A percentile compares a stretch with the other conserved stretches of the same genome.
Conservation (phyloP, 768 basidiomycete genomes). For the Sarcodon sp. region DNA sequence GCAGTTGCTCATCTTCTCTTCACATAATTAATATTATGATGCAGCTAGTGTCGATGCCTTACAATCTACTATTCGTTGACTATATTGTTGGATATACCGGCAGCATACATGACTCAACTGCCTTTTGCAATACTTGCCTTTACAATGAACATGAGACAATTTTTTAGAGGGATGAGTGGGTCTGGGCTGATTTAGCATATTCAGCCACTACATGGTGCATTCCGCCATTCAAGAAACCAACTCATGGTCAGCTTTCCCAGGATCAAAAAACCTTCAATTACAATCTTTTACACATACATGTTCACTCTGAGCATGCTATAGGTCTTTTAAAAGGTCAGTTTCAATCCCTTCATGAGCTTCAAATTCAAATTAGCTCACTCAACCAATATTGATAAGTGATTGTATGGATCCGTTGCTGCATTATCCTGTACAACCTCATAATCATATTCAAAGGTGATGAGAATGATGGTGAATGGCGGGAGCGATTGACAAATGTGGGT, state of each 20-base stretch:
- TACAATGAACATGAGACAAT: constrained; percentile 10
- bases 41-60: constrained; percentile 14
- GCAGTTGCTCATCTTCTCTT: neutral
- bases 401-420: no score
- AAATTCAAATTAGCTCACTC: no score
- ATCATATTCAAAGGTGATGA: no score
- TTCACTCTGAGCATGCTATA: no score
- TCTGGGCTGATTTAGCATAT: constrained; percentile 28
- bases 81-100: constrained; percentile 17
- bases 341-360: no score
- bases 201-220: constrained; percentile 17
- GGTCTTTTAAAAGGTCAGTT: no score
- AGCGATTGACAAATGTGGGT: no score
- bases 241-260: neutral
- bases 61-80: constrained; percentile 23
- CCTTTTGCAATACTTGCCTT: constrained; percentile 13
- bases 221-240: neutral
- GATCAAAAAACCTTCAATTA: no score
- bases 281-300: no score
- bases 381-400: no score
- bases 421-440: no score
- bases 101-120: constrained; percentile 20
- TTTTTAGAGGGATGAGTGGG: constrained; percentile 17
- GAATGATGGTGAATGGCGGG: no score
- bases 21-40: neutral